These are phyloP conservation scores for Helicostylum pulchrum DNA, from an alignment of 192 early-diverging fungal species.

Conservation along the genomic window DNA sequence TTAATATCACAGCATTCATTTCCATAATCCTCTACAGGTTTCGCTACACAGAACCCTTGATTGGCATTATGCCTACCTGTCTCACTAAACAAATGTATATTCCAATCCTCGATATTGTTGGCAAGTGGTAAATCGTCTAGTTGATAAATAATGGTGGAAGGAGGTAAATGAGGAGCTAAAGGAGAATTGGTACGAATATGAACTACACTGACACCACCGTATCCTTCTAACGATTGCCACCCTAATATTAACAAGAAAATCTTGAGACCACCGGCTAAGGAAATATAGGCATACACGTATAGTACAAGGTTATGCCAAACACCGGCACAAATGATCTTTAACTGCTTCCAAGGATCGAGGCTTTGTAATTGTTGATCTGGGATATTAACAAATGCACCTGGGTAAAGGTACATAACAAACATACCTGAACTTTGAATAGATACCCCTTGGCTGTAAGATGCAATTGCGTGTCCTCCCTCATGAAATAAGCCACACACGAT, in stretches of 20 bases:
- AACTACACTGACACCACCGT: conserved; percentile 60
- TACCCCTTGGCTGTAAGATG: conserved; percentile 61
- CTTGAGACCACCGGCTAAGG: conserved; percentile 44
- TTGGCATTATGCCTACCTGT: conserved; percentile 17
- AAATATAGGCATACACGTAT: conserved; percentile 37
- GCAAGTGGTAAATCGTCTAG: conserved; percentile 28
- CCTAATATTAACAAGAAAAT: conserved; percentile 38
- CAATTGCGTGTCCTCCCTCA: conserved; percentile 73
- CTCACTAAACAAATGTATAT: conserved; percentile 34
- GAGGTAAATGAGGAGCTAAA: conserved; percentile 41
- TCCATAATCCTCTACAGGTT: background rate
- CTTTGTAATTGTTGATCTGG: conserved; percentile 39
- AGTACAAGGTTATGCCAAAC: conserved; percentile 72
- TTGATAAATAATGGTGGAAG: conserved; percentile 36
- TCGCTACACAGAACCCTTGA: conserved; percentile 49
- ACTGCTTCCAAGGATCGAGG: conserved; percentile 42
- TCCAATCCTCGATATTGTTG: conserved; percentile 45
- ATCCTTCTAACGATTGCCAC: conserved; percentile 49
- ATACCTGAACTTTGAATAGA: conserved; percentile 60
- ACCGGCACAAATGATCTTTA: conserved; percentile 69
- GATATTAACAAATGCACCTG: conserved; percentile 76
- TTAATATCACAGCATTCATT: conserved; percentile 57
- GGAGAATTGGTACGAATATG: conserved; percentile 48
- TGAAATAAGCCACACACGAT: conserved; percentile 64
- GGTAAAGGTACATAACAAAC: conserved; percentile 67